Evolutionary conservation across 768 basidiomycete genomes (phyloP).

Genomic region (Lactarius evosmus): DNA sequence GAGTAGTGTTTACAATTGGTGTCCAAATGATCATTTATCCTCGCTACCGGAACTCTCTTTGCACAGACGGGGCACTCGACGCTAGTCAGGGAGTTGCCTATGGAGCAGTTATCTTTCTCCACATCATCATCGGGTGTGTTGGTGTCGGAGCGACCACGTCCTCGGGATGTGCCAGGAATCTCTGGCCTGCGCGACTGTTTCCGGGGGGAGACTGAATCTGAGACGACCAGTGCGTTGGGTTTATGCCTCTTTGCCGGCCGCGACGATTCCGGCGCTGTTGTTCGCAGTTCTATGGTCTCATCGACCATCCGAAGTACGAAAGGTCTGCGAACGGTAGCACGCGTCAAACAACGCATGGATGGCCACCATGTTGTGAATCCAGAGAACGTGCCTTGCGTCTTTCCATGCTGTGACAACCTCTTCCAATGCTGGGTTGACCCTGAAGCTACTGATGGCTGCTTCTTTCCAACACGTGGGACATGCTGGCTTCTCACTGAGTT

Average conservation of each 20-base stretch:
- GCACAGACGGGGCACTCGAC: constrained; percentile 17
- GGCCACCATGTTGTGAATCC: neutral
- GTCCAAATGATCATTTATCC: constrained; percentile 39
- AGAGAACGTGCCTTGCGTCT: constrained; percentile 35
- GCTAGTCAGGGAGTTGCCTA: neutral
- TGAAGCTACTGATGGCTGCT: constrained; percentile 35
- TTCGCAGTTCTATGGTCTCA: constrained; percentile 4
- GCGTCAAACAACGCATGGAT: constrained; percentile 11
- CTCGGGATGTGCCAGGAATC: neutral
- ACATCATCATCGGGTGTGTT: constrained; percentile 5
- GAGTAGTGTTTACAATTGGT: constrained; percentile 32
- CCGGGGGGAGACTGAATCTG: neutral
- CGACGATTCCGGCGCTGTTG: neutral
- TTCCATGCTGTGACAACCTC: constrained; percentile 40
- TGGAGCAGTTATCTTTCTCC: neutral
- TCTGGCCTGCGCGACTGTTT: neutral
- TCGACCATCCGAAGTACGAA: constrained; percentile 19
- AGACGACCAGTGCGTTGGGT: constrained; percentile 12
- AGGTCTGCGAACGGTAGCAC: constrained; percentile 11
- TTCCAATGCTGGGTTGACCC: constrained; percentile 39
- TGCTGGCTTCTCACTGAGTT: constrained; percentile 35
- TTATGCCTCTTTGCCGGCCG: constrained; percentile 27
- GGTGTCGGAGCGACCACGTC: neutral
- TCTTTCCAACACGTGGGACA: constrained; percentile 39
- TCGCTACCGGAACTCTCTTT: constrained; percentile 30